phyloP scores from a whole-genome alignment of 192 early-diverging fungal species.

The Linnemannia elongata region DNA sequence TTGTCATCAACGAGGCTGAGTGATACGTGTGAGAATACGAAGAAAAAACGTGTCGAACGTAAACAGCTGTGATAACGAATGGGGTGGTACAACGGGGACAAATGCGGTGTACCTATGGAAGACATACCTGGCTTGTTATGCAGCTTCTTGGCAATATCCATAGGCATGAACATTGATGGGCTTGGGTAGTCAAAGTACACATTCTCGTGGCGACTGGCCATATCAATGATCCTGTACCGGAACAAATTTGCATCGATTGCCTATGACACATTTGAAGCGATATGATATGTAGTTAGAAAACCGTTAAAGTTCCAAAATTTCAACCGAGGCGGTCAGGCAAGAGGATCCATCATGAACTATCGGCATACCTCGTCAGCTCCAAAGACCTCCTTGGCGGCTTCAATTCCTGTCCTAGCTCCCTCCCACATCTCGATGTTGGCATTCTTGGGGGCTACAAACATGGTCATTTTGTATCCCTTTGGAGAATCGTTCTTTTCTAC shows the following conservation, averaged over 20 bases:
- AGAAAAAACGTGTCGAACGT: conserved; percentile 10
- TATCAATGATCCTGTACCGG: conserved; percentile 50
- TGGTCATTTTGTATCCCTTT: conserved; percentile 82
- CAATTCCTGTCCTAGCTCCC: conserved; percentile 87
- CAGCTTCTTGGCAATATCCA: conserved; percentile 54
- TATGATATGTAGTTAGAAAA: too few relatives aligned
- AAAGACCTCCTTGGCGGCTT: conserved; percentile 81
- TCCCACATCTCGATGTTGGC: conserved; percentile 90
- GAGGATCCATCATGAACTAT: background rate
- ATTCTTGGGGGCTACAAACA: conserved; percentile 90
- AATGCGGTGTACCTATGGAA: background rate
- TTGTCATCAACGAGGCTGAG: background rate
- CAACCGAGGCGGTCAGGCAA: background rate
- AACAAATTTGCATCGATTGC: conserved; percentile 51
- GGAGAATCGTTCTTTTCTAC: conserved; percentile 66
- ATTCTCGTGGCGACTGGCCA: conserved; percentile 40
- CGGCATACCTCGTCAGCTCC: conserved; percentile 83
- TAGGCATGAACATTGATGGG: conserved; percentile 48
- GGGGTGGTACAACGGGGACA: background rate
- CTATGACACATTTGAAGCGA: background rate
- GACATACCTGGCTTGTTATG: conserved; percentile 47
- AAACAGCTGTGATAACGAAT: background rate
- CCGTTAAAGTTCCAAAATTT: too few relatives aligned
- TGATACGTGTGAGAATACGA: background rate
- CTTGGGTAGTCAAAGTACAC: conserved; percentile 47